Conservation (phyloP, 371 early-diverging fungal species). For the Lichtheimia hyalospora region DNA sequence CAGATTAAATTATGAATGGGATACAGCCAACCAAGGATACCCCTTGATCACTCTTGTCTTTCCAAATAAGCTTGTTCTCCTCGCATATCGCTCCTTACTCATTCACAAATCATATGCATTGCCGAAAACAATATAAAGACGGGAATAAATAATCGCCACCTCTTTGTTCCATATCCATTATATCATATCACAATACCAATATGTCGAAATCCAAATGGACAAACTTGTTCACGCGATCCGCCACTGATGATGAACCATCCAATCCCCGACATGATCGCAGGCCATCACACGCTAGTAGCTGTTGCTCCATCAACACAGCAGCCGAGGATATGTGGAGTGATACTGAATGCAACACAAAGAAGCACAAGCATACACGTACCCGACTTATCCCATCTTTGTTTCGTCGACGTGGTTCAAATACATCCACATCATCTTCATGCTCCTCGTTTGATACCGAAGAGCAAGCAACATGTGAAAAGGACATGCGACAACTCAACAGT, state of each 20-base stretch:
- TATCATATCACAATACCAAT: too few relatives aligned
- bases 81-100: too few relatives aligned
- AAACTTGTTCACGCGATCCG: too few relatives aligned
- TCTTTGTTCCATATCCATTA: too few relatives aligned
- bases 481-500: slow-evolving; percentile 2
- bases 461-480: slow-evolving; percentile 3
- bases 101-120: too few relatives aligned
- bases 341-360: slow-evolving; percentile 1
- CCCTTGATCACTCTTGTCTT: too few relatives aligned
- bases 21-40: too few relatives aligned
- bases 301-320: neutral
- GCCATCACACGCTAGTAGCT: slow-evolving; percentile 6
- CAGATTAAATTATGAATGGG: too few relatives aligned
- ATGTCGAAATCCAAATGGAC: too few relatives aligned
- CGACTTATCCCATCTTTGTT: slow-evolving; percentile 1
- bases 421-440: slow-evolving; percentile 11
- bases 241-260: neutral
- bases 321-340: neutral
- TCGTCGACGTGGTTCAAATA: slow-evolving; percentile 1
- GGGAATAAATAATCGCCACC: too few relatives aligned
- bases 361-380: neutral
- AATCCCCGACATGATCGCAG: neutral
- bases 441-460: slow-evolving; percentile 11
- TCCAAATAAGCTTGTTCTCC: too few relatives aligned
- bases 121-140: too few relatives aligned